Conservation (phyloP, 306 rosid species). For the Morella rubra region DNA sequence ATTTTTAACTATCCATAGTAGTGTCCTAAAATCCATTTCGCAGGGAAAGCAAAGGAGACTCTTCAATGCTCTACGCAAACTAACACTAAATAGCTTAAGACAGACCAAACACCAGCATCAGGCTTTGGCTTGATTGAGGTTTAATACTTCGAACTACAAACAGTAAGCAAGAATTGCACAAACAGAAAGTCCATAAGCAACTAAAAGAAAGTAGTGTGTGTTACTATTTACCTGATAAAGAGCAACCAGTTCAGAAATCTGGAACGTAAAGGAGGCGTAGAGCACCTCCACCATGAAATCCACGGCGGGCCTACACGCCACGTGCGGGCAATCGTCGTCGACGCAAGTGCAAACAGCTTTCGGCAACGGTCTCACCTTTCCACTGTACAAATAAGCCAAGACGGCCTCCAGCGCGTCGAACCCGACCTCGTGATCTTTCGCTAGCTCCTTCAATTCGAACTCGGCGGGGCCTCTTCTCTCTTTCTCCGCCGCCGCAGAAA, state of each 20-base stretch:
- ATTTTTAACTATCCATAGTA: neutral
- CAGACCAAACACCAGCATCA: neutral
- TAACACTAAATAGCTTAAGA: neutral
- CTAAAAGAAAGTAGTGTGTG: neutral
- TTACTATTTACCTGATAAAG: conserved; percentile 45
- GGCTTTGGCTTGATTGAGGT: neutral
- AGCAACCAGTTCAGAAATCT: conserved; percentile 42
- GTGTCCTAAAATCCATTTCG: neutral
- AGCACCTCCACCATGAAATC: conserved; percentile 55
- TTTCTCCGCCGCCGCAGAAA: conserved; percentile 4
- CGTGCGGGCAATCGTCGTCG: conserved; percentile 55
- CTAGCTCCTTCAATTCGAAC: conserved; percentile 46
- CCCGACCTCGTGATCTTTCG: conserved; percentile 50
- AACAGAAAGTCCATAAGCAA: neutral
- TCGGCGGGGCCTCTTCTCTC: neutral
- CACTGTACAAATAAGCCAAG: conserved; percentile 54
- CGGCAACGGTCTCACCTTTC: conserved; percentile 34
- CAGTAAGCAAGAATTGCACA: neutral
- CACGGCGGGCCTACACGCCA: conserved; percentile 51
- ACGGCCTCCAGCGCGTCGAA: conserved; percentile 41
- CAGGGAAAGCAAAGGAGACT: neutral
- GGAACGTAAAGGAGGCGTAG: conserved; percentile 48
- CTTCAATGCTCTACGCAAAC: neutral
- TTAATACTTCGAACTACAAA: neutral
- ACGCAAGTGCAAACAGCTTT: conserved; percentile 44